Conservation (phyloP, 2,329 filamentous ascomycete species). For the Onygenales sp. region DNA sequence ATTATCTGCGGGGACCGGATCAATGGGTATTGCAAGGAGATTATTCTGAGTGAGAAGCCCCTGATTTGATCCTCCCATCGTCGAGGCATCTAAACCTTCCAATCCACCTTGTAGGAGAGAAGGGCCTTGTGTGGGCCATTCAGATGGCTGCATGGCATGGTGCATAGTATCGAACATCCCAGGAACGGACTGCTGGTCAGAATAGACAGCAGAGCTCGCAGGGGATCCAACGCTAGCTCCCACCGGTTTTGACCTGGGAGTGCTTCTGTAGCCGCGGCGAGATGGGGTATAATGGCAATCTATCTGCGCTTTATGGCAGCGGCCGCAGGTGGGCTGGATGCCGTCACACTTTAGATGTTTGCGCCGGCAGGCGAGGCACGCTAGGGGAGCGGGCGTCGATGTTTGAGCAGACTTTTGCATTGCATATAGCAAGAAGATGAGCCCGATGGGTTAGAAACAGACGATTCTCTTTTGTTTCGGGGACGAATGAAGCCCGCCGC, state of each 20-base stretch:
- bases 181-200: neutral
- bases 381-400: constrained; percentile 32
- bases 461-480: neutral
- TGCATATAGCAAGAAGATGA: neutral
- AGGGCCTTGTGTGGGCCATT: neutral
- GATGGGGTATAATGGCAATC: constrained; percentile 66
- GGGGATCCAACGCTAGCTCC: neutral
- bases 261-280: constrained; percentile 55
- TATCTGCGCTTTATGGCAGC: constrained; percentile 50
- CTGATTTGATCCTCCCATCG: constrained; percentile 13
- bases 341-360: constrained; percentile 73
- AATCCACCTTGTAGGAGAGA: neutral
- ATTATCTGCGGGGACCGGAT: constrained; percentile 19
- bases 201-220: neutral
- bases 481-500: too few relatives aligned
- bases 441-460: neutral
- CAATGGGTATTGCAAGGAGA: constrained; percentile 28
- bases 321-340: constrained; percentile 53
- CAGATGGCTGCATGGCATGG: neutral
- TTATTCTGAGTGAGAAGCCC: constrained; percentile 8
- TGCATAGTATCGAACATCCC: neutral
- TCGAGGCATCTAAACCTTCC: constrained; percentile 2
- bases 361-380: constrained; percentile 39
- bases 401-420: constrained; percentile 1
- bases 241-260: neutral